phyloP scores from a whole-genome alignment of 495 filamentous ascomycete species.

The Paragyromitra xinjiangensis region DNA sequence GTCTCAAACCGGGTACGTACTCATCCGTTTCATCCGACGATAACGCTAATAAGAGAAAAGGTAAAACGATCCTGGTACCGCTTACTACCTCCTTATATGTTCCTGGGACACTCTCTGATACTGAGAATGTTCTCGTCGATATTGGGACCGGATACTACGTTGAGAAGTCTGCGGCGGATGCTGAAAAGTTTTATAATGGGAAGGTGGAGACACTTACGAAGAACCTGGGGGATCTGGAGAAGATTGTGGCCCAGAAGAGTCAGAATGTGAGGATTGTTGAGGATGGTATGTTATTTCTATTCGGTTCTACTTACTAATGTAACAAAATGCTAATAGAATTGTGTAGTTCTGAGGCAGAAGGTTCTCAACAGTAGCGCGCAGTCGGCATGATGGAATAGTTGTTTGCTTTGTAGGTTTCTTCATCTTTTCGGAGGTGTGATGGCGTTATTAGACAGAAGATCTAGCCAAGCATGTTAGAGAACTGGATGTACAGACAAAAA shows the following conservation, averaged over 20 bases:
- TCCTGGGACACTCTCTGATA: slow-evolving; percentile 77
- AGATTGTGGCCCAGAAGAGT: slow-evolving; percentile 83
- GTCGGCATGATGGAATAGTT: slow-evolving; percentile 15
- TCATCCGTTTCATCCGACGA: not conserved
- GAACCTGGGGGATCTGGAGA: slow-evolving; percentile 86
- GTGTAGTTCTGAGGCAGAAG: slow-evolving; percentile 68
- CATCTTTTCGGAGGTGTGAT: slow-evolving; percentile 3
- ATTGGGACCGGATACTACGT: slow-evolving; percentile 97
- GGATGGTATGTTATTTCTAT: slow-evolving; percentile 69
- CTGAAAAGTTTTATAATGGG: slow-evolving; percentile 80
- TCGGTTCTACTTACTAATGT: no score
- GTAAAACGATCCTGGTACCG: slow-evolving; percentile 81
- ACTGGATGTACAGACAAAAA: slow-evolving; percentile 20
- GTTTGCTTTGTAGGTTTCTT: not conserved
- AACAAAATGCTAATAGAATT: slow-evolving; percentile 29
- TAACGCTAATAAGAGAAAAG: slow-evolving; percentile 53
- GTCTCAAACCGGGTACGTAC: slow-evolving; percentile 57
- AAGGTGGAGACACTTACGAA: slow-evolving; percentile 82
- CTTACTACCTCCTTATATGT: slow-evolving; percentile 94
- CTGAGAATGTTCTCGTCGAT: slow-evolving; percentile 87
- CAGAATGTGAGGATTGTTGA: slow-evolving; percentile 86
- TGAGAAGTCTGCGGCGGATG: slow-evolving; percentile 85
- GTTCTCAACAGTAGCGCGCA: slow-evolving; percentile 60
- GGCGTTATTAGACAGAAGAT: slow-evolving; percentile 13
- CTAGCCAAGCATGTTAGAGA: not conserved